These are phyloP conservation scores for Hyphodiscus hymeniophilus DNA, from an alignment of 495 filamentous ascomycete species.

Conservation along the genomic window DNA sequence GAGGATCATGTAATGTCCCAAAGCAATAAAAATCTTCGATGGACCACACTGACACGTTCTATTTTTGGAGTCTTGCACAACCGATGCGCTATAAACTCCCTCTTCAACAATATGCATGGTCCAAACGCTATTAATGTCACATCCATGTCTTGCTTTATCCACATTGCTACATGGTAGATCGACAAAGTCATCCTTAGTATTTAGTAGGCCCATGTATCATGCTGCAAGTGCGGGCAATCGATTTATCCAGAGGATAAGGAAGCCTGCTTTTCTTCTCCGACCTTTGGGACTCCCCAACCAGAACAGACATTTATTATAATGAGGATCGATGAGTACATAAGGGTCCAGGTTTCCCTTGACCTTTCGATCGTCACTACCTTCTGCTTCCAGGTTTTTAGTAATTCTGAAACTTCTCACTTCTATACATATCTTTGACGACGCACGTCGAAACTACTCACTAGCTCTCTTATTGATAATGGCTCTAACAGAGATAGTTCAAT, in stretches of 20 bases:
- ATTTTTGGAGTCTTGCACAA: too few species aligned
- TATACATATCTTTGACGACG: conserved; percentile 6
- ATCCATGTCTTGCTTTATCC: conserved; percentile 10
- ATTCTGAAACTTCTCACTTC: conserved; percentile 6
- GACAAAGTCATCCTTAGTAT: conserved; percentile 6
- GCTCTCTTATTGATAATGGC: background rate
- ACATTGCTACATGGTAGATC: conserved; percentile 9
- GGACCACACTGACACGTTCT: too few species aligned
- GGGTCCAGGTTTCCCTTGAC: background rate
- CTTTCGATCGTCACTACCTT: conserved; percentile 13
- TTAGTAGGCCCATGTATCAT: conserved; percentile 4
- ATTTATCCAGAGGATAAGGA: conserved; percentile 1
- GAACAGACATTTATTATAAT: conserved; percentile 8
- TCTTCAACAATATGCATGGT: conserved; percentile 4
- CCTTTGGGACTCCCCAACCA: conserved; percentile 10
- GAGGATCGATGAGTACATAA: conserved; percentile 16
- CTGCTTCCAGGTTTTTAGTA: conserved; percentile 3
- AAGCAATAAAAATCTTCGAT: too few species aligned
- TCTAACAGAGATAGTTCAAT: conserved; percentile 14
- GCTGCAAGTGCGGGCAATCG: conserved; percentile 2
- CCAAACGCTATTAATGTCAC: conserved; percentile 2
- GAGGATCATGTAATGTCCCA: too few species aligned
- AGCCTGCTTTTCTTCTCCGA: background rate
- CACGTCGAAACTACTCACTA: background rate
- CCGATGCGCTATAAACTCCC: conserved; percentile 6